Conservation (phyloP, 2,329 filamentous ascomycete species). For the Coniochaeta sp. region DNA sequence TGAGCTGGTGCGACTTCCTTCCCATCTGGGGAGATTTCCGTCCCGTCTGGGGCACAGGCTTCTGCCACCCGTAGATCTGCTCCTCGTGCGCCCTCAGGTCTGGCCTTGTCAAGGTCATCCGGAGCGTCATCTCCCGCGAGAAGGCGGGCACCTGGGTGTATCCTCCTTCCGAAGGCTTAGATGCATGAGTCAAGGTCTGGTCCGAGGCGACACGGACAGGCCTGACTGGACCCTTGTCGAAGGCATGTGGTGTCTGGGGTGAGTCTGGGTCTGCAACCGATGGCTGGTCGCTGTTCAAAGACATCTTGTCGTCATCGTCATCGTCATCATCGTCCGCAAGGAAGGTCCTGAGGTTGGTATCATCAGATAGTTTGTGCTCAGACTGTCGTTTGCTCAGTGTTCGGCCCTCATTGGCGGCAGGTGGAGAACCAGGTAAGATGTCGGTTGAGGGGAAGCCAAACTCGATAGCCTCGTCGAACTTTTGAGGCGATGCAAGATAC, state of each 20-base stretch:
- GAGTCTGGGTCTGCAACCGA: conserved; percentile 53
- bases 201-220: conserved; percentile 18
- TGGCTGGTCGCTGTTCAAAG: conserved; percentile 44
- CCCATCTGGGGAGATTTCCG: conserved; percentile 40
- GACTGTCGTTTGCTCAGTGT: conserved; percentile 16
- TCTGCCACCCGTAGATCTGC: conserved; percentile 63
- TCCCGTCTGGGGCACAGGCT: conserved; percentile 19
- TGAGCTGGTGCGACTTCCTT: conserved; percentile 9
- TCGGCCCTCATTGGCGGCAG: conserved; percentile 18
- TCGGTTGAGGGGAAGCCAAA: conserved; percentile 77
- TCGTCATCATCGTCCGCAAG: conserved; percentile 36
- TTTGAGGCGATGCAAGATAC: conserved; percentile 82
- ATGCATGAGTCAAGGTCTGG: conserved; percentile 15
- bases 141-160: conserved; percentile 45
- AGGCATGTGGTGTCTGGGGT: conserved; percentile 45
- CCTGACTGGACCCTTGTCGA: conserved; percentile 27
- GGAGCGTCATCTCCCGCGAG: conserved; percentile 85
- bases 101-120: conserved; percentile 88
- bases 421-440: conserved; percentile 22
- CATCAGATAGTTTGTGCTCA: conserved; percentile 21
- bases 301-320: conserved; percentile 43
- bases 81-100: conserved; percentile 74
- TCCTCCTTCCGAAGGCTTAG: conserved; percentile 28
- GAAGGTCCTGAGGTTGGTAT: conserved; percentile 47
- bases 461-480: conserved; percentile 91